These are phyloP conservation scores for Acer saccharum DNA, from an alignment of 345 rosid genomes.

Conservation along the genomic window DNA sequence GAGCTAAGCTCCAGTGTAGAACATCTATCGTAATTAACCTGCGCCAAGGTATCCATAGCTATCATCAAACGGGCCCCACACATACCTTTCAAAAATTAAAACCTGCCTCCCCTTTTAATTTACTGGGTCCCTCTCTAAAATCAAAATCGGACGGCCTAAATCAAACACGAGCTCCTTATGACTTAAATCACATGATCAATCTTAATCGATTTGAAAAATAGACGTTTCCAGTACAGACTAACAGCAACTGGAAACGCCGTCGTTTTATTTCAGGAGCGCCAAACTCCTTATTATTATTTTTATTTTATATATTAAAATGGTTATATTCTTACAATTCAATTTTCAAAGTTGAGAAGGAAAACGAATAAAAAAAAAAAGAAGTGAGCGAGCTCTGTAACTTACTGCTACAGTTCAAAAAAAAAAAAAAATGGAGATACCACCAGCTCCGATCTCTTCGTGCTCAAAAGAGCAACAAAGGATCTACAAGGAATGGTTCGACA, in stretches of 20 bases:
- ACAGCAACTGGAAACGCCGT: background rate
- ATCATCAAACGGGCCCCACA: background rate
- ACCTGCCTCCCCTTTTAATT: no score
- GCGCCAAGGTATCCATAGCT: background rate
- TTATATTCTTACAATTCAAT: conserved; percentile 20
- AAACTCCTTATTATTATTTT: conserved; percentile 16
- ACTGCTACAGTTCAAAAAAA: background rate
- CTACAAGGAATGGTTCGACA: conserved; percentile 78
- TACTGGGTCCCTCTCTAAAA: background rate
- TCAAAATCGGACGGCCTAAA: background rate
- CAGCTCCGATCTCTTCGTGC: conserved; percentile 39
- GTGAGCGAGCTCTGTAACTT: conserved; percentile 8
- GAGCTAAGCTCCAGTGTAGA: background rate
- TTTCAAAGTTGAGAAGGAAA: background rate
- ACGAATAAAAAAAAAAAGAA: background rate
- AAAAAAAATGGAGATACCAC: conserved; percentile 47
- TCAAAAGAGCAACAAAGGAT: conserved; percentile 74
- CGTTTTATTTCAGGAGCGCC: conserved; percentile 31
- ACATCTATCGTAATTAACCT: background rate
- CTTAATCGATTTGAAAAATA: background rate
- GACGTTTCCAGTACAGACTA: background rate
- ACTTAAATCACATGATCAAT: background rate
- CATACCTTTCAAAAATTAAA: background rate
- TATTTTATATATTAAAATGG: conserved; percentile 8
- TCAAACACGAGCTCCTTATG: conserved; percentile 16